phyloP scores from a whole-genome alignment of 108 stramenopile species.

The Aurantiochytrium sp. region DNA sequence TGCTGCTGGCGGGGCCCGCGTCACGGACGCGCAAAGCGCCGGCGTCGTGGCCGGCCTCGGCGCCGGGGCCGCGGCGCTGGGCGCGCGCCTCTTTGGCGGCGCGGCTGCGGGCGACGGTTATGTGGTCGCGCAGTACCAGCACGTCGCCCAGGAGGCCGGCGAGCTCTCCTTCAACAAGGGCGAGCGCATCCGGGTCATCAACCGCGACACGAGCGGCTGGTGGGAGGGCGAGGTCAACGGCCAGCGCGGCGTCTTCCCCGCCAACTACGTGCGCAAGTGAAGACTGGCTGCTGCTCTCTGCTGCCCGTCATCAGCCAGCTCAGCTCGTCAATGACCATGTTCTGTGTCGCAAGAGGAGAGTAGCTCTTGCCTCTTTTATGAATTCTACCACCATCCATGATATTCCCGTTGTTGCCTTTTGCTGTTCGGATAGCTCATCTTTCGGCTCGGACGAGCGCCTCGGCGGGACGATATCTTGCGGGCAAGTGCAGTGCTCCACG shows the following conservation, averaged over 20 bases:
- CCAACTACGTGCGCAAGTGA: not conserved
- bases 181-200: not conserved
- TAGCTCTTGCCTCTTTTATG: no score
- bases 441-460: no score
- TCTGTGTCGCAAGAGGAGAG: no score
- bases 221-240: conserved; percentile 22
- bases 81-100: not conserved
- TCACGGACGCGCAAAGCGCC: not conserved
- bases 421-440: no score
- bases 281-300: not conserved
- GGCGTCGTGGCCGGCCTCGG: not conserved
- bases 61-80: not conserved
- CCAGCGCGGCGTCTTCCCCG: conserved; percentile 25
- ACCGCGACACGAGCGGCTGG: conserved; percentile 10
- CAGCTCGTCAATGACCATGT: no score
- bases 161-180: conserved; percentile 8
- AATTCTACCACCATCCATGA: no score
- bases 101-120: not conserved
- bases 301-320: not conserved
- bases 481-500: no score
- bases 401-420: no score
- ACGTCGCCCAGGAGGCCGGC: not conserved
- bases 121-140: not conserved
- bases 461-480: no score
- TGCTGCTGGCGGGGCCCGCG: no score